Percentiles rank a stretch among this genome's conserved stretches.
Evolutionary conservation across 2,329 filamentous ascomycete genomes (phyloP).

Genomic region (Arthrobotrys iridis): DNA sequence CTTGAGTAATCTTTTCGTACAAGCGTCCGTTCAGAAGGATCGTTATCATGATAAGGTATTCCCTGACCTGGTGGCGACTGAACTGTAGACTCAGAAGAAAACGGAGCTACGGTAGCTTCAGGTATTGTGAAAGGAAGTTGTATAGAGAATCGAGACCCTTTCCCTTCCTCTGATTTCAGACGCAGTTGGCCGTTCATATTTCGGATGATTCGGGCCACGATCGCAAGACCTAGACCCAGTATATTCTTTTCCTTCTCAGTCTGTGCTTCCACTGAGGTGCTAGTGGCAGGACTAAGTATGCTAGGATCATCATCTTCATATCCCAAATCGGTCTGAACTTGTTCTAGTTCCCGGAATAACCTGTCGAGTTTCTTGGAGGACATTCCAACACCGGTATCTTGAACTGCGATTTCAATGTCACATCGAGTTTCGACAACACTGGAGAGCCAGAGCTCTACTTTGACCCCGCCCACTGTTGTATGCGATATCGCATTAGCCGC

Average conservation of each 20-base stretch:
- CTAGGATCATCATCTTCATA: neutral
- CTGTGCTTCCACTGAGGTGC: constrained; percentile 55
- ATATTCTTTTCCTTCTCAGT: constrained; percentile 63
- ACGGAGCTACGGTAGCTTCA: constrained; percentile 6
- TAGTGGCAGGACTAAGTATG: neutral
- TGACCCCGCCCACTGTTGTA: constrained; percentile 74
- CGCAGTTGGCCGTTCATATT: constrained; percentile 91
- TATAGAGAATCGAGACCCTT: constrained; percentile 83
- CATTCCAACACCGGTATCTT: constrained; percentile 79
- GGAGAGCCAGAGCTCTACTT: constrained; percentile 74
- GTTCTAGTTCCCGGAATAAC: constrained; percentile 71
- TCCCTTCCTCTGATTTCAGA: constrained; percentile 82
- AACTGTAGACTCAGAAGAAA: neutral
- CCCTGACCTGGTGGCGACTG: neutral
- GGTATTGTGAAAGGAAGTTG: constrained; percentile 73
- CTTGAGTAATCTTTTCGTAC: constrained; percentile 56
- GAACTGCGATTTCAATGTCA: constrained; percentile 76
- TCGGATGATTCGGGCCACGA: constrained; percentile 85
- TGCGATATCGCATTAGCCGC: constrained; percentile 86
- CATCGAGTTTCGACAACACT: constrained; percentile 68
- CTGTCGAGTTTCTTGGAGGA: constrained; percentile 68
- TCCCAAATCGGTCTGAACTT: constrained; percentile 69
- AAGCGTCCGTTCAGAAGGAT: constrained; percentile 39
- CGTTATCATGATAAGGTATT: neutral
- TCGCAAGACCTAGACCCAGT: constrained; percentile 82